Evolutionary conservation across 73 alveolate genomes (phyloP), one percentile per base, ranked within the genome.

Genomic region (Paramecium primaurelia): DNA sequence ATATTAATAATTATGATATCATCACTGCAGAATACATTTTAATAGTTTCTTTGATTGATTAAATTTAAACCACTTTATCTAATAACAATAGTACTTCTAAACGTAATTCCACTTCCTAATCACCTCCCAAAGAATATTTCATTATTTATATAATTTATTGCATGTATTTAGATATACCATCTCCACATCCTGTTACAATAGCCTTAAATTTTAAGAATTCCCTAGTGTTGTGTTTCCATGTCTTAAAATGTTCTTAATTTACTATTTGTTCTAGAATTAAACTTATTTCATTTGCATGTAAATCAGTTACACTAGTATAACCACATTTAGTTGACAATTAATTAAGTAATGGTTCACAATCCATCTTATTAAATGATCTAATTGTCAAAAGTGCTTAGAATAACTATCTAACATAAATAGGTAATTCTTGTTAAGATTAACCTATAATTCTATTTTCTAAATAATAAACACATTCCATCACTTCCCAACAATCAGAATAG

Each of bases 91-190:
- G 92, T 92, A 94, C 96, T 93, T 95, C 98, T 95, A 95, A 92
- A 60, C 98, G 94, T 40, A 95, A 92, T 92, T 95, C 98, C 51
- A 95, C 94, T 69, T 95, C 98, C 87, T 95, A 94, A 90, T 95
- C 97, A 14, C 93, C 86, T 59, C 94, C 95, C 47, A 96, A 93
- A 58, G 97, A 95, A 86, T 94, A 95, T 68, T 95, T 92, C 84
- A 95, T 94, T 71, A 95, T 95, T 88, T 92, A 75, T 73, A 95
- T 85, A 16, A 95, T 95, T 80, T 93, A 94, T 75, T 95, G 86
- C 95, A 96, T 92, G 64, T 92, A 96, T 77, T 93, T 95, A 59
- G 94, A 94, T 88, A 95, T 85, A 12, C 96, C 94, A 25, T 95
- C 93, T 6, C 98, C 98, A 36, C 97, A 96, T 77, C 94, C 94